A percentile compares a stretch with the other conserved stretches of the same genome.
Conservation (phyloP, 371 early-diverging fungal genomes). For the Mucor irregularis region DNA sequence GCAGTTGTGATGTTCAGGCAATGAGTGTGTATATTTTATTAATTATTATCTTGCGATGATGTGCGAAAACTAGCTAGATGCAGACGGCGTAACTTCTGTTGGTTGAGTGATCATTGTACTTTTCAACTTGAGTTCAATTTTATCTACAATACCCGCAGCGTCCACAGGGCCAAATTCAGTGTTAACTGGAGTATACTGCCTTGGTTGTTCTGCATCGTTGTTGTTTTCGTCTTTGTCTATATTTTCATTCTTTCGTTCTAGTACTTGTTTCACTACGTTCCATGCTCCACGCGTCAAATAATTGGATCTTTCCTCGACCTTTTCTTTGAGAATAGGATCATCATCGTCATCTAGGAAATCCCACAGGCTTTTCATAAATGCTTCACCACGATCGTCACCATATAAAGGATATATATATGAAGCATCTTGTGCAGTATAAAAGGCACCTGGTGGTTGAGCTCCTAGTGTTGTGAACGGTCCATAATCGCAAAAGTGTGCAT, state of each 20-base stretch:
- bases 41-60: too few relatives aligned
- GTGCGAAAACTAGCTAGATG: too few relatives aligned
- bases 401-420: slow-evolving; percentile 57
- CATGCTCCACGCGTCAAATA: slow-evolving; percentile 38
- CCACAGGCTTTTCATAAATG: slow-evolving; percentile 64
- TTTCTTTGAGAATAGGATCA: slow-evolving; percentile 9
- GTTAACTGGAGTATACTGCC: slow-evolving; percentile 2
- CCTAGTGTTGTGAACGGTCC: slow-evolving; percentile 57
- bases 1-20: too few relatives aligned
- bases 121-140: too few relatives aligned
- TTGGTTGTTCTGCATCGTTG: background rate
- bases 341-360: slow-evolving; percentile 57
- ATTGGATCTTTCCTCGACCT: slow-evolving; percentile 19
- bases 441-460: slow-evolving; percentile 49
- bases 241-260: slow-evolving; percentile 19
- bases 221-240: background rate
- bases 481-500: slow-evolving; percentile 55
- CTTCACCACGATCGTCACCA: slow-evolving; percentile 66
- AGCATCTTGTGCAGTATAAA: slow-evolving; percentile 46
- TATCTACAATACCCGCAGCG: slow-evolving; percentile 23
- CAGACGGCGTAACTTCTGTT: too few relatives aligned
- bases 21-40: too few relatives aligned
- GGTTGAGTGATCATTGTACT: too few relatives aligned
- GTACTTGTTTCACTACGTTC: slow-evolving; percentile 21
- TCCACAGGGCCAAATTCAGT: slow-evolving; percentile 42